Conservation (phyloP, 371 early-diverging fungal species). For the Mortierella polycephala region DNA sequence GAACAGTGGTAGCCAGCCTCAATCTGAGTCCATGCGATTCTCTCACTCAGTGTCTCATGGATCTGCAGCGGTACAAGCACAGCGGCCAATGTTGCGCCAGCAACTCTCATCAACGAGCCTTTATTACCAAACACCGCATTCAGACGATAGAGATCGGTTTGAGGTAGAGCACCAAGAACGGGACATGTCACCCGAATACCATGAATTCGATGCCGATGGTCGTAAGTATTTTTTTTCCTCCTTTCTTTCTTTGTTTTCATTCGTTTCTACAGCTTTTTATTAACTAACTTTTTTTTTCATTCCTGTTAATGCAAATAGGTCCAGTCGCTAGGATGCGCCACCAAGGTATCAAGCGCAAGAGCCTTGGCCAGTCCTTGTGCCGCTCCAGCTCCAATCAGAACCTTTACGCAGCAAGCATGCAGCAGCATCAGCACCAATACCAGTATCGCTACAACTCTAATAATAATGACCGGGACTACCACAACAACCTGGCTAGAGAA, state of each 20-base stretch:
- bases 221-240: constrained; percentile 13
- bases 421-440: constrained; percentile 1
- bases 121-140: constrained; percentile 22
- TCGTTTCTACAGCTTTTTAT: background rate
- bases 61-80: background rate
- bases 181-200: constrained; percentile 34
- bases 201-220: constrained; percentile 27
- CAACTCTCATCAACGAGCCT: constrained; percentile 21
- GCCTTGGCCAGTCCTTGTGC: constrained; percentile 16
- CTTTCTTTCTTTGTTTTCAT: background rate
- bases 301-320: constrained; percentile 3
- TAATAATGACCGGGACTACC: background rate
- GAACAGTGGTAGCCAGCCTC: constrained; percentile 5
- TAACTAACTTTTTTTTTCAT: background rate
- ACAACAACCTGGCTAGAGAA: background rate
- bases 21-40: constrained; percentile 22
- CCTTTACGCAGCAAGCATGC: constrained; percentile 22
- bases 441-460: constrained; percentile 1
- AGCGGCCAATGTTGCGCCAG: constrained; percentile 13
- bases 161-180: constrained; percentile 18
- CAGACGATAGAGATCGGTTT: constrained; percentile 20
- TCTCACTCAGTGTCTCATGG: constrained; percentile 20
- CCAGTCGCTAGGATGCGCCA: constrained; percentile 17
- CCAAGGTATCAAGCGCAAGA: constrained; percentile 31
- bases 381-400: constrained; percentile 31